phyloP scores from a whole-genome alignment of 352 stramenopile species.

The Phytophthora meadii region DNA sequence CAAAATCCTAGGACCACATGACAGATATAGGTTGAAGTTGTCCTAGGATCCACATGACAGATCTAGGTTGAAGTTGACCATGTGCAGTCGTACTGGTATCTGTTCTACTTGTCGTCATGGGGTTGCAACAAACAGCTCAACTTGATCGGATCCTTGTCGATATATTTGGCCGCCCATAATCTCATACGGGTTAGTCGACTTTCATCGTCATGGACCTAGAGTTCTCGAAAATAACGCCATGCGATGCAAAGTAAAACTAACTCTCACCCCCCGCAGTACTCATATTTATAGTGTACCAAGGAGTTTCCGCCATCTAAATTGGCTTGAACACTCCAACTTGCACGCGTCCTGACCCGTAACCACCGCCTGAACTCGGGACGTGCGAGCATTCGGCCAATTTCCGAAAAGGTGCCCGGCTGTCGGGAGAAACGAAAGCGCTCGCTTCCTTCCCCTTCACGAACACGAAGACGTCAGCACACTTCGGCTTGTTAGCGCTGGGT shows the following conservation, averaged over 20 bases:
- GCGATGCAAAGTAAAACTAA: conserved; percentile 8
- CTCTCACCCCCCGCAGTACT: not conserved
- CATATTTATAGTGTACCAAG: conserved; percentile 21
- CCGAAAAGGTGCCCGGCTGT: conserved; percentile 33
- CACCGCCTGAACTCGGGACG: conserved; percentile 23
- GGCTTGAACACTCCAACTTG: too few species aligned
- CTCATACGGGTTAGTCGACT: too few species aligned
- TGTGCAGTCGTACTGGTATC: not conserved
- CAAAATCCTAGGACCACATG: too few species aligned
- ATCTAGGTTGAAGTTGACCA: not conserved
- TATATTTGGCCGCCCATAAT: not conserved
- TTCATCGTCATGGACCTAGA: too few species aligned
- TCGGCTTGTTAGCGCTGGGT: not conserved
- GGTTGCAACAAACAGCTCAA: not conserved
- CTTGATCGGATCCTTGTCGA: not conserved
- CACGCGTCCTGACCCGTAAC: conserved; percentile 28
- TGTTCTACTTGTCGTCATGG: not conserved
- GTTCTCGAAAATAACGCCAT: conserved; percentile 4
- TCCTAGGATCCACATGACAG: too few species aligned
- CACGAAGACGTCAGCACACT: conserved; percentile 4
- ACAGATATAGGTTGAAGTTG: not conserved
- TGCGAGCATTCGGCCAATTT: conserved; percentile 26
- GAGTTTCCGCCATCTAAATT: conserved; percentile 12
- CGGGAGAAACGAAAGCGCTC: conserved; percentile 27
- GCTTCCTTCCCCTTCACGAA: conserved; percentile 7